Evolutionary conservation across 176 grass and related monocot genomes (phyloP).

Genomic region (Cenchrus purpureus): DNA sequence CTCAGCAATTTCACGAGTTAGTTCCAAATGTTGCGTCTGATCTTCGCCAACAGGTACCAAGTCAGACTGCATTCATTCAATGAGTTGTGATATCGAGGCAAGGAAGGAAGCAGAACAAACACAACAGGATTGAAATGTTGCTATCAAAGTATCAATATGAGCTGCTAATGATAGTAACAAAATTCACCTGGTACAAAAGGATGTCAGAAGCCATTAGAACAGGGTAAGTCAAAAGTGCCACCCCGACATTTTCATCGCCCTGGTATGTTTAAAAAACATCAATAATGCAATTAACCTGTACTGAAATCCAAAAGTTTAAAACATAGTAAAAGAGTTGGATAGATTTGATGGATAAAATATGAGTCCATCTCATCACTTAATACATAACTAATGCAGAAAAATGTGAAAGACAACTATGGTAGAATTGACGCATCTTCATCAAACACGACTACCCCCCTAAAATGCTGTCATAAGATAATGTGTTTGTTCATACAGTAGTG

Average conservation of each 20-base stretch:
- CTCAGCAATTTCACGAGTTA: conserved; percentile 96
- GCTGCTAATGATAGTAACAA: conserved; percentile 22
- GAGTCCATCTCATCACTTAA: conserved; percentile 15
- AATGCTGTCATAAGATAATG: conserved; percentile 10
- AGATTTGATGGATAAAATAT: conserved; percentile 23
- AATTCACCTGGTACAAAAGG: conserved; percentile 92
- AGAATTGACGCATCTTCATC: conserved; percentile 16
- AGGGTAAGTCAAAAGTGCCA: conserved; percentile 93
- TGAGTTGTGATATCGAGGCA: background rate
- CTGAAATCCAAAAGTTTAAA: conserved; percentile 11
- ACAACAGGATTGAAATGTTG: conserved; percentile 27
- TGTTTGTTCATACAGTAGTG: conserved; percentile 11
- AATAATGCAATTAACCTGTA: conserved; percentile 1
- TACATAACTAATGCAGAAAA: conserved; percentile 29
- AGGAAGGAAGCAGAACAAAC: conserved; percentile 10
- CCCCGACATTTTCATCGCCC: conserved; percentile 99
- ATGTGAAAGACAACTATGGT: conserved; percentile 1
- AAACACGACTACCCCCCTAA: background rate
- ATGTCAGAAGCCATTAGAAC: conserved; percentile 99
- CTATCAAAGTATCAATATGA: conserved; percentile 20
- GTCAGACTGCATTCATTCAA: conserved; percentile 77
- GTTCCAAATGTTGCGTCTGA: conserved; percentile 97
- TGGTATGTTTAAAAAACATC: conserved; percentile 34
- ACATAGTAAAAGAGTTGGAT: background rate
- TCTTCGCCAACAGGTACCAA: conserved; percentile 99